These are phyloP conservation scores for Aspergillus pseudoterreus DNA, from an alignment of 2,329 filamentous ascomycete genomes.

Conservation along the genomic window DNA sequence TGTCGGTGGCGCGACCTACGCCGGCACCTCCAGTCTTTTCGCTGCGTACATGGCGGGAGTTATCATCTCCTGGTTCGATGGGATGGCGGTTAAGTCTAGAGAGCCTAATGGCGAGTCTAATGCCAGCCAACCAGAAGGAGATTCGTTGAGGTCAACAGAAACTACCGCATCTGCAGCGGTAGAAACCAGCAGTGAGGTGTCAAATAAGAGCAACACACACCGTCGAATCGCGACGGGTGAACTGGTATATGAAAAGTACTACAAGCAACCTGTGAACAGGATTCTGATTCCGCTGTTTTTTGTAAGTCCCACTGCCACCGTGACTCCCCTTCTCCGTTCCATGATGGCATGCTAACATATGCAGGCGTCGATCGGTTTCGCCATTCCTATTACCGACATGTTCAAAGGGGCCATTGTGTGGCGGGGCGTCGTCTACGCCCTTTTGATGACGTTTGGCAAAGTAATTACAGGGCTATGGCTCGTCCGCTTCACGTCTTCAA, in stretches of 20 bases:
- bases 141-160: no score
- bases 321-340: not conserved
- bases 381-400: conserved; percentile 69
- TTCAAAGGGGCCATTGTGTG: conserved; percentile 63
- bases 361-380: conserved; percentile 64
- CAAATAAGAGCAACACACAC: not conserved
- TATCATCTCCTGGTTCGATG: conserved; percentile 50
- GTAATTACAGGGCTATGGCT: conserved; percentile 60
- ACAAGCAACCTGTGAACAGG: conserved; percentile 42
- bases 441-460: conserved; percentile 66
- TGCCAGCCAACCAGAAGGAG: not conserved
- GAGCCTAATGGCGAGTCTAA: not conserved
- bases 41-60: conserved; percentile 57
- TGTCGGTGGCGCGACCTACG: conserved; percentile 49
- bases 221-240: conserved; percentile 17
- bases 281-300: conserved; percentile 72
- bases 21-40: conserved; percentile 55
- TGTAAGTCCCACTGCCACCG: conserved; percentile 39
- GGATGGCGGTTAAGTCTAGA: conserved; percentile 4
- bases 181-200: no score
- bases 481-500: conserved; percentile 32
- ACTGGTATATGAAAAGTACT: conserved; percentile 46
- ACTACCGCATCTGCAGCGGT: no score
- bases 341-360: not conserved
- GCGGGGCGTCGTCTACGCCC: conserved; percentile 68